Conservation (phyloP, 2,329 filamentous ascomycete genomes). For the Nannizziopsis barbatae region DNA sequence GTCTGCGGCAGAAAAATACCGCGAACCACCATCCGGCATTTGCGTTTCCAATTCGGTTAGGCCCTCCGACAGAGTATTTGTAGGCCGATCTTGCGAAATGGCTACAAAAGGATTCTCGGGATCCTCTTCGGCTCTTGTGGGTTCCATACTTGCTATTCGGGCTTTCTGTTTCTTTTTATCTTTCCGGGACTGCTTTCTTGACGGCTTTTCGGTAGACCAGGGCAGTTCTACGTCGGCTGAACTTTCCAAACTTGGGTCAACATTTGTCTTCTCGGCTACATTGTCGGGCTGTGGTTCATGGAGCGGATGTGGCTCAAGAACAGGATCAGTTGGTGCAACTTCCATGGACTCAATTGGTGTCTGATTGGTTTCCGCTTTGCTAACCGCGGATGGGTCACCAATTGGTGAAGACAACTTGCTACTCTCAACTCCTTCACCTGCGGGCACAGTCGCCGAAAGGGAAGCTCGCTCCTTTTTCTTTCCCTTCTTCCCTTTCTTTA, state of each 20-base stretch:
- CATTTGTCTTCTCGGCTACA: not conserved
- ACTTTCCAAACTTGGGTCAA: constrained; percentile 7
- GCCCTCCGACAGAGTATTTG: not conserved
- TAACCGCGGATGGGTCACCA: not conserved
- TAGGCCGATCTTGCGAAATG: not conserved
- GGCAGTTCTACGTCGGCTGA: not conserved
- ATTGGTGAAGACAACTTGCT: not conserved
- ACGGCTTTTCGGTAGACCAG: constrained; percentile 9
- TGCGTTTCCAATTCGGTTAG: not conserved
- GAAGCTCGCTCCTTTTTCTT: constrained; percentile 15
- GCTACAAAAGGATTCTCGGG: not conserved
- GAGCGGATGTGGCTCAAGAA: constrained; percentile 2
- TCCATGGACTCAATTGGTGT: not conserved
- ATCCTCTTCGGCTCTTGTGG: not conserved
- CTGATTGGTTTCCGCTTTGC: not conserved
- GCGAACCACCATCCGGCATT: not conserved
- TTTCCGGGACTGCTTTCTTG: constrained; percentile 18
- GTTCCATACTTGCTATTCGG: not conserved
- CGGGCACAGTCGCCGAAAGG: not conserved
- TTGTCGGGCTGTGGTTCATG: not conserved
- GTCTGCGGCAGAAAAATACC: not conserved
- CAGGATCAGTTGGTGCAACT: not conserved
- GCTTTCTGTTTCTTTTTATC: constrained; percentile 14
- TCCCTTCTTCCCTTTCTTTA: constrained; percentile 19
- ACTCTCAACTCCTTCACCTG: not conserved